Evolutionary conservation across 352 stramenopile genomes (phyloP).

Genomic region (Globisporangium parvum): DNA sequence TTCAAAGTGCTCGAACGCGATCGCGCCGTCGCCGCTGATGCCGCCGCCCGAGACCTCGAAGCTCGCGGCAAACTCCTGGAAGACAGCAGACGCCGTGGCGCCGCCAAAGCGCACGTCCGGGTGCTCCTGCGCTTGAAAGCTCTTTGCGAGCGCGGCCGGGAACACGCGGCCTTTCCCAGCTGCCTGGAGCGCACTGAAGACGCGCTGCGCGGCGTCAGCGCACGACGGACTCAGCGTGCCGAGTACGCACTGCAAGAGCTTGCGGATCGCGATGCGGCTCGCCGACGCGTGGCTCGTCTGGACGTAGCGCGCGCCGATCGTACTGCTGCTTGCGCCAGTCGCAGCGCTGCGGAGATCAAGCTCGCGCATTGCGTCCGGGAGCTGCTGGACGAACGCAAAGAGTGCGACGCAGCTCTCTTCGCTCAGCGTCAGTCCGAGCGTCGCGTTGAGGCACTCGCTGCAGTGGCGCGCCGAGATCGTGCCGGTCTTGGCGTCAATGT

Average conservation of each 20-base stretch:
- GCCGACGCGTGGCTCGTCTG: slow-evolving; percentile 20
- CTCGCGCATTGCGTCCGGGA: slow-evolving; percentile 10
- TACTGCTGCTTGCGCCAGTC: slow-evolving; percentile 8
- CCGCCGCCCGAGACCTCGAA: slow-evolving; percentile 48
- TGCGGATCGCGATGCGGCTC: slow-evolving; percentile 29
- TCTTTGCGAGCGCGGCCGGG: slow-evolving; percentile 45
- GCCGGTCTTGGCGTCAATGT: slow-evolving; percentile 48
- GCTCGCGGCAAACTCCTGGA: slow-evolving; percentile 66
- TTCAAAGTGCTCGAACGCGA: slow-evolving; percentile 63
- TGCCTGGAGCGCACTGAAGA: slow-evolving; percentile 42
- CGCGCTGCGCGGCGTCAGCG: slow-evolving; percentile 21
- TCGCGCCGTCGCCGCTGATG: slow-evolving; percentile 24
- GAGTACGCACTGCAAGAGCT: slow-evolving; percentile 33
- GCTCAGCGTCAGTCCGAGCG: slow-evolving; percentile 31
- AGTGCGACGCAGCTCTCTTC: slow-evolving; percentile 44
- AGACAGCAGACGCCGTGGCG: slow-evolving; percentile 26
- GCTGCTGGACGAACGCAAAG: slow-evolving; percentile 37
- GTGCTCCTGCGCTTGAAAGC: slow-evolving; percentile 53
- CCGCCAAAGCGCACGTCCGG: slow-evolving; percentile 54
- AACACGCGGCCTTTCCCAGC: slow-evolving; percentile 57
- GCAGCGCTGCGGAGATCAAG: neutral
- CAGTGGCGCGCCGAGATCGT: slow-evolving; percentile 37
- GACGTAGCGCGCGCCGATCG: slow-evolving; percentile 29
- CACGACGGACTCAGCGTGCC: slow-evolving; percentile 33
- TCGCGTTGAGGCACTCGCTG: slow-evolving; percentile 27